phyloP scores from a whole-genome alignment of 495 filamentous ascomycete genomes.

The Xylaria curta region DNA sequence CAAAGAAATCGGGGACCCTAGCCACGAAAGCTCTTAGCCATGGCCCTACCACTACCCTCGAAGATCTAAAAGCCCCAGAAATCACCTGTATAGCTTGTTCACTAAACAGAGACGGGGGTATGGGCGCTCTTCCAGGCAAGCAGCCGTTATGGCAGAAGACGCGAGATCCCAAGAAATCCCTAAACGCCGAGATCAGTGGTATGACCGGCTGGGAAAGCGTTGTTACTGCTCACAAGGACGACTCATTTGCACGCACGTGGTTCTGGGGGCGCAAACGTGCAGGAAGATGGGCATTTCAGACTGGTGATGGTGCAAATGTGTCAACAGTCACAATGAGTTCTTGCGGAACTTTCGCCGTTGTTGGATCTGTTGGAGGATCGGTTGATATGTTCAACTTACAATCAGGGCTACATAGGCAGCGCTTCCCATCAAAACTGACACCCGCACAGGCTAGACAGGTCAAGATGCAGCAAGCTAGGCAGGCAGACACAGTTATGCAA shows the following conservation, averaged over 20 bases:
- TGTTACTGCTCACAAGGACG: conserved; percentile 88
- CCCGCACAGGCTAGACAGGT: conserved; percentile 68
- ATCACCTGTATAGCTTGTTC: conserved; percentile 90
- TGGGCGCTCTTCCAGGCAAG: conserved; percentile 74
- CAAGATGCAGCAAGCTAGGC: conserved; percentile 59
- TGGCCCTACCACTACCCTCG: conserved; percentile 64
- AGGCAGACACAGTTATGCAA: conserved; percentile 55
- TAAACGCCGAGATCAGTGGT: conserved; percentile 64
- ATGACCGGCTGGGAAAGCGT: conserved; percentile 96
- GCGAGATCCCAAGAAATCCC: conserved; percentile 60
- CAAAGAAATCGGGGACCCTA: conserved; percentile 79
- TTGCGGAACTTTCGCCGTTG: conserved; percentile 92
- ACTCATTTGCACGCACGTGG: conserved; percentile 89
- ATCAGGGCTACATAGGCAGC: conserved; percentile 83
- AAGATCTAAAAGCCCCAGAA: conserved; percentile 84
- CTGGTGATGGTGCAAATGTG: conserved; percentile 81
- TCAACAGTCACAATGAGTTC: conserved; percentile 86
- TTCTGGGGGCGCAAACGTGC: conserved; percentile 95
- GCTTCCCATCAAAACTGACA: conserved; percentile 76
- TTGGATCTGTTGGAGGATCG: conserved; percentile 81
- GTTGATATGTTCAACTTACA: conserved; percentile 97
- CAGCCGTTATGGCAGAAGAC: conserved; percentile 79
- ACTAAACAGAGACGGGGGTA: conserved; percentile 90
- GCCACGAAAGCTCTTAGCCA: conserved; percentile 51
- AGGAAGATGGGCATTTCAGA: conserved; percentile 91